These are phyloP conservation scores for Fusarium falciforme DNA, from an alignment of 2,329 filamentous ascomycete species.

Conservation along the genomic window DNA sequence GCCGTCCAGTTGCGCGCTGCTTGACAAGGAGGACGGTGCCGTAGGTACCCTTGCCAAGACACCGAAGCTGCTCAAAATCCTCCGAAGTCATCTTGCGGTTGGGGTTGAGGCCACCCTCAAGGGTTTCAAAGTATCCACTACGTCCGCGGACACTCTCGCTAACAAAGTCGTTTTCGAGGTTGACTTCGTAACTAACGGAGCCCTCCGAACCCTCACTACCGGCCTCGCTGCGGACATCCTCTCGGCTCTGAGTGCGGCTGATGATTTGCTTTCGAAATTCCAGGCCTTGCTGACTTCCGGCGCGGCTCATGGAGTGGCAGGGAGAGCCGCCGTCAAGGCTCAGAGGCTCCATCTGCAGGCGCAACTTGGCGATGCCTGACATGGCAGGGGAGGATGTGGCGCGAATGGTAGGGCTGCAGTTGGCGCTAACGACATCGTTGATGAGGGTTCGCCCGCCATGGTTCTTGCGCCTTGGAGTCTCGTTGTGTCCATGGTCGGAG, in stretches of 20 bases:
- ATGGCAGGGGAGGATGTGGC: conserved; percentile 64
- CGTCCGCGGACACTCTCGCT: conserved; percentile 70
- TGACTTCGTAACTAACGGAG: conserved; percentile 84
- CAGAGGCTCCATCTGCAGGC: conserved; percentile 82
- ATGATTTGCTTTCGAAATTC: conserved; percentile 66
- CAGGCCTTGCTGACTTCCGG: conserved; percentile 55
- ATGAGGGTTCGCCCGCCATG: conserved; percentile 57
- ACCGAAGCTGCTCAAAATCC: conserved; percentile 91
- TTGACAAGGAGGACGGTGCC: conserved; percentile 95
- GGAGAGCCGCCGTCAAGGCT: conserved; percentile 70
- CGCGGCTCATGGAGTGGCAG: conserved; percentile 66
- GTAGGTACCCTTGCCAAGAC: conserved; percentile 95
- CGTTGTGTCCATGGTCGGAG: conserved; percentile 59
- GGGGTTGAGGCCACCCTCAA: conserved; percentile 66
- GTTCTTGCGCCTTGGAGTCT: conserved; percentile 51
- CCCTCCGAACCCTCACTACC: conserved; percentile 73
- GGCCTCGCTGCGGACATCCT: conserved; percentile 64
- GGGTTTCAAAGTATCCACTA: conserved; percentile 55
- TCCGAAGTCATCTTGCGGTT: conserved; percentile 88
- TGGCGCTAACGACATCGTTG: conserved; percentile 69
- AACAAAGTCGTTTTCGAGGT: conserved; percentile 85
- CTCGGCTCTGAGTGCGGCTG: conserved; percentile 65
- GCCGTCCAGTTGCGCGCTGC: conserved; percentile 84
- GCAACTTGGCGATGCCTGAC: conserved; percentile 85
- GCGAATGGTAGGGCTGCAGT: conserved; percentile 72